phyloP scores from a whole-genome alignment of 2,329 filamentous ascomycete genomes.

The Neopestalotiopsis sp. region DNA sequence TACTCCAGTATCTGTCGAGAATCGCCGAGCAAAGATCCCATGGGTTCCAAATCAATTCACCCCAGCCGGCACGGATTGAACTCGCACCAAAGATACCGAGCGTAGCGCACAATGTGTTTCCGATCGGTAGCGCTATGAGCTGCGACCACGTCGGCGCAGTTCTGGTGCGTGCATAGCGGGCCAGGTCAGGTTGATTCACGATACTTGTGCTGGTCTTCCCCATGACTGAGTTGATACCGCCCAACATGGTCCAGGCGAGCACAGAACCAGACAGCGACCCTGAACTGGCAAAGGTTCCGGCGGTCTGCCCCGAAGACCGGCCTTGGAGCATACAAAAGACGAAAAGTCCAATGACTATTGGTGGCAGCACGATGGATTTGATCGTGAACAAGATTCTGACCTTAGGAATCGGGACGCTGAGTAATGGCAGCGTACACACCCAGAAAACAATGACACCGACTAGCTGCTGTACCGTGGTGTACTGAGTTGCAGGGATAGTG shows the following conservation, averaged over 20 bases:
- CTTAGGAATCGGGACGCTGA: constrained; percentile 21
- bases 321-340: constrained; percentile 28
- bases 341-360: constrained; percentile 19
- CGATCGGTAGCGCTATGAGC: constrained; percentile 31
- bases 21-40: constrained; percentile 9
- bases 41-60: constrained; percentile 6
- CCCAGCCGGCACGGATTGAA: constrained; percentile 25
- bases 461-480: constrained; percentile 18
- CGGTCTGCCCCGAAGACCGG: constrained; percentile 26
- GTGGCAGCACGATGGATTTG: constrained; percentile 18
- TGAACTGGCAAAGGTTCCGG: constrained; percentile 28
- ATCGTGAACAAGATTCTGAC: constrained; percentile 15
- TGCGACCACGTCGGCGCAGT: constrained; percentile 37
- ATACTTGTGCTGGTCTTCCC: constrained; percentile 40
- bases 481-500: constrained; percentile 18
- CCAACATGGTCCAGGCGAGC: constrained; percentile 15
- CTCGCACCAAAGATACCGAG: constrained; percentile 36
- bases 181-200: constrained; percentile 42
- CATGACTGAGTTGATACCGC: constrained; percentile 44
- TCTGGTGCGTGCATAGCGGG: constrained; percentile 38
- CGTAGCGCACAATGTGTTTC: constrained; percentile 33
- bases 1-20: background rate
- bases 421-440: constrained; percentile 31
- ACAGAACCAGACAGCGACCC: background rate
- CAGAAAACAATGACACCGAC: constrained; percentile 17